Evolutionary conservation across 2,329 filamentous ascomycete species (phyloP).

Genomic region (Fusarium keratoplasticum): DNA sequence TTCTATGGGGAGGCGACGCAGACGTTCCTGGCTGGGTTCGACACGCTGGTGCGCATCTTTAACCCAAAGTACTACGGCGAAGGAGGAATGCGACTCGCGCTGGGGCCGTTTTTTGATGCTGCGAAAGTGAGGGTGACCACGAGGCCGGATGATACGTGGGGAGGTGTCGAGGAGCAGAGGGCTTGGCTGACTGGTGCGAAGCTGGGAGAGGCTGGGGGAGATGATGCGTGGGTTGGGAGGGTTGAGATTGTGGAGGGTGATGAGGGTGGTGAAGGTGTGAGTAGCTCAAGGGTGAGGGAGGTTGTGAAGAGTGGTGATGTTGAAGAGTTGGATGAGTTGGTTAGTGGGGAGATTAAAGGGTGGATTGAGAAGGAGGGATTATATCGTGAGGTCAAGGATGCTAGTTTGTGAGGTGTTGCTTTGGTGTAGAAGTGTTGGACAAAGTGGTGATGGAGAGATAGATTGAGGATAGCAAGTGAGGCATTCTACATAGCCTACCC

Average conservation of each 20-base stretch:
- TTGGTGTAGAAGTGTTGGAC: background rate
- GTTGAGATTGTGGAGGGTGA: constrained; percentile 69
- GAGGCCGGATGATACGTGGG: constrained; percentile 71
- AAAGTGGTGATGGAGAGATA: background rate
- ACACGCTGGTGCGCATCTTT: constrained; percentile 79
- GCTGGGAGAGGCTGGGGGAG: constrained; percentile 65
- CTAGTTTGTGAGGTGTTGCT: background rate
- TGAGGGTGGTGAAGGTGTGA: constrained; percentile 59
- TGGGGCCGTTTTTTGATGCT: constrained; percentile 72
- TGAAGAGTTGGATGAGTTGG: constrained; percentile 60
- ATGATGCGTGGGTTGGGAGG: constrained; percentile 66
- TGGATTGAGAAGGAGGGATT: constrained; percentile 69
- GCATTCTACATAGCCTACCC: no score
- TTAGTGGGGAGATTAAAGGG: constrained; percentile 65
- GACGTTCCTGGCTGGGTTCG: constrained; percentile 79
- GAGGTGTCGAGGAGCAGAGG: constrained; percentile 55
- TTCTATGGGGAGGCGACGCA: constrained; percentile 62
- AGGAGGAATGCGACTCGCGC: constrained; percentile 59
- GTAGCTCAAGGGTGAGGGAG: constrained; percentile 72
- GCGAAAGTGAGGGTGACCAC: constrained; percentile 73
- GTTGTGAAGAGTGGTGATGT: constrained; percentile 61
- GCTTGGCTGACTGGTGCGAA: constrained; percentile 61
- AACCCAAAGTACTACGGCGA: constrained; percentile 75
- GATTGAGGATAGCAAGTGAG: no score
- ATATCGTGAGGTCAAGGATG: constrained; percentile 58